phyloP scores from a whole-genome alignment of 805 yeast genomes.

The Pichia manshurica region DNA sequence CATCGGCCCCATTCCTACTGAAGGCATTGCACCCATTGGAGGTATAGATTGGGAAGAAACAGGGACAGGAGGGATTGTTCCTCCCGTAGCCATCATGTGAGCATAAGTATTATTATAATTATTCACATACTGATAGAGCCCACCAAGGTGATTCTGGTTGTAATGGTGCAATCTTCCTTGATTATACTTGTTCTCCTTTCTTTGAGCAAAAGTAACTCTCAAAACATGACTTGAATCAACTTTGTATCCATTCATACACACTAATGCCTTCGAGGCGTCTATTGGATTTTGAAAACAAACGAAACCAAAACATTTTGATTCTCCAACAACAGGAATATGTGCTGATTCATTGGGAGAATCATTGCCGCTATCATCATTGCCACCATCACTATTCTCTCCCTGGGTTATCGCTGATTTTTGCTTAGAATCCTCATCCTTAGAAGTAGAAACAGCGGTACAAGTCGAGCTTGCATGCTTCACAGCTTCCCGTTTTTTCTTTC shows the following conservation, averaged over 20 bases:
- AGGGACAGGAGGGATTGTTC: too few relatives aligned
- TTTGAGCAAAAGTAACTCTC: constrained; percentile 69
- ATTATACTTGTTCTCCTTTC: constrained; percentile 50
- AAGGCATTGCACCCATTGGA: not conserved
- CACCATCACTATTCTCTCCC: too few relatives aligned
- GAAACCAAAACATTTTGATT: constrained; percentile 76
- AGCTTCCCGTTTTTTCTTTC: not conserved
- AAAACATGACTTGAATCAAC: constrained; percentile 27
- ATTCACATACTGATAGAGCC: constrained; percentile 23
- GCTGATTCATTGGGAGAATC: constrained; percentile 2
- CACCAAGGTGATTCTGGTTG: constrained; percentile 31
- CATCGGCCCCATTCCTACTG: not conserved
- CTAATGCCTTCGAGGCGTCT: constrained; percentile 65
- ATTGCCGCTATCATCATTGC: constrained; percentile 2
- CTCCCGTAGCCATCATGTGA: too few relatives aligned
- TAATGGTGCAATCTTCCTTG: constrained; percentile 32
- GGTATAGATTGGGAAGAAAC: too few relatives aligned
- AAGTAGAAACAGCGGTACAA: too few relatives aligned
- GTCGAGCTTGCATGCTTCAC: too few relatives aligned
- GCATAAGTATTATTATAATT: constrained; percentile 13
- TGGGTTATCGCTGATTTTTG: too few relatives aligned
- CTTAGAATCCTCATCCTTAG: too few relatives aligned
- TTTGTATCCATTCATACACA: constrained; percentile 52
- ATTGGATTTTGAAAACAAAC: constrained; percentile 64
- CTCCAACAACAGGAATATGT: constrained; percentile 18